Conservation (phyloP, 805 yeast genomes). For the Yarrowia sp. region DNA sequence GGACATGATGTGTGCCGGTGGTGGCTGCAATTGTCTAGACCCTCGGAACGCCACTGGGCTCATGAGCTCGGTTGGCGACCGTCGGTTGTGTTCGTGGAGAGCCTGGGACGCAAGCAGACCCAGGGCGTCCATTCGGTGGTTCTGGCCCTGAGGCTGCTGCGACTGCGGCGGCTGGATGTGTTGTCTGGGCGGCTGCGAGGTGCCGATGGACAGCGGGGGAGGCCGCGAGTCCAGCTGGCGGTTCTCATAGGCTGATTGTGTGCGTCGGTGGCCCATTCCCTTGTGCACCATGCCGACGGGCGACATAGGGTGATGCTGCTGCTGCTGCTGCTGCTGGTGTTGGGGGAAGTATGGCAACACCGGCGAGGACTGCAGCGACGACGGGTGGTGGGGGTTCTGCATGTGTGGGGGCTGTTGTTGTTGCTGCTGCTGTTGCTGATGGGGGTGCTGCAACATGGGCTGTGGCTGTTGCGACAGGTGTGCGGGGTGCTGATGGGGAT, state of each 20-base stretch:
- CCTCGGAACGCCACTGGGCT: slow-evolving; percentile 44
- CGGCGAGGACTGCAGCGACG: slow-evolving; percentile 35
- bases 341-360: slow-evolving; percentile 33
- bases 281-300: slow-evolving; percentile 37
- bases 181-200: slow-evolving; percentile 37
- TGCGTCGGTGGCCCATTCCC: slow-evolving; percentile 30
- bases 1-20: slow-evolving; percentile 28
- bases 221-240: slow-evolving; percentile 39
- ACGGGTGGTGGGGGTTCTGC: slow-evolving; percentile 37
- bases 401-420: slow-evolving; percentile 42
- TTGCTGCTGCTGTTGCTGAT: slow-evolving; percentile 11
- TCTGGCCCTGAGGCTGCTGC: slow-evolving; percentile 37
- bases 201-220: slow-evolving; percentile 29
- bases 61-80: slow-evolving; percentile 43
- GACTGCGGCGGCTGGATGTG: slow-evolving; percentile 39
- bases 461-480: slow-evolving; percentile 12
- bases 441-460: slow-evolving; percentile 15
- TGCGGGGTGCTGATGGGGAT: slow-evolving; percentile 38
- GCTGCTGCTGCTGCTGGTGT: slow-evolving; percentile 40
- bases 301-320: slow-evolving; percentile 26
- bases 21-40: slow-evolving; percentile 22
- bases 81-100: slow-evolving; percentile 49
- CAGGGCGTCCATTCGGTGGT: slow-evolving; percentile 56
- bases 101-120: slow-evolving; percentile 65
- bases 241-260: slow-evolving; percentile 35